Percentiles rank a stretch among this genome's conserved stretches.
These are phyloP conservation scores for Thamnidium elegans DNA, from an alignment of 192 early-diverging fungal genomes.

Conservation along the genomic window DNA sequence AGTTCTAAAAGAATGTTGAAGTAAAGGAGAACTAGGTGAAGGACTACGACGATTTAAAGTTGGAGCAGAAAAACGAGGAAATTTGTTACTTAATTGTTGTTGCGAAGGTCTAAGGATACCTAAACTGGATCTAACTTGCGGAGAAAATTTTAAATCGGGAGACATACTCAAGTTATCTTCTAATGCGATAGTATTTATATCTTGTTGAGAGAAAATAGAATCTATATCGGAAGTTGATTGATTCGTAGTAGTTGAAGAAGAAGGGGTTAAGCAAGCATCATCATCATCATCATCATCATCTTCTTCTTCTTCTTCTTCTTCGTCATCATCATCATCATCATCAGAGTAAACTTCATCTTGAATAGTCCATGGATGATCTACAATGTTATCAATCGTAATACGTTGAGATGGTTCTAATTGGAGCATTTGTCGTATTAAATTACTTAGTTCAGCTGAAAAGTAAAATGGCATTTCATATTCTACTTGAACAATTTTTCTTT, in stretches of 20 bases:
- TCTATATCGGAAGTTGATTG: conserved; percentile 16
- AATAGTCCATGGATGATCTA: conserved; percentile 63
- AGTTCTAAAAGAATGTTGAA: conserved; percentile 22
- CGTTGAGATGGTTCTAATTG: conserved; percentile 65
- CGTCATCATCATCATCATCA: conserved; percentile 23
- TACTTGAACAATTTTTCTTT: conserved; percentile 67
- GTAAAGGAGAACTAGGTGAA: conserved; percentile 11
- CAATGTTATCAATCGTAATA: conserved; percentile 59
- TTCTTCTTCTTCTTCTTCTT: conserved; percentile 16
- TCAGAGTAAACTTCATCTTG: conserved; percentile 2
- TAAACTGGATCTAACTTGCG: conserved; percentile 21
- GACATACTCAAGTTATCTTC: not conserved
- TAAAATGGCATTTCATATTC: conserved; percentile 72
- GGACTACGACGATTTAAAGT: conserved; percentile 16
- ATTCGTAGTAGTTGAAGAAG: conserved; percentile 15
- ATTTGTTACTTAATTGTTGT: conserved; percentile 6
- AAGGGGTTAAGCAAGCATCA: conserved; percentile 14
- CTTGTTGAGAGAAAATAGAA: conserved; percentile 18
- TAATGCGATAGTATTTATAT: conserved; percentile 1
- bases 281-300: conserved; percentile 33
- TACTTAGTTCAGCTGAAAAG: conserved; percentile 51
- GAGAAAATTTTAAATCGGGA: conserved; percentile 15
- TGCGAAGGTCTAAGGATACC: not conserved
- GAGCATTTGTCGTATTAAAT: conserved; percentile 66
- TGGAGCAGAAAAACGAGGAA: conserved; percentile 25